Evolutionary conservation across 306 rosid genomes (phyloP), one percentile per base, ranked within the genome.

Genomic region (Vachellia pachyceras): DNA sequence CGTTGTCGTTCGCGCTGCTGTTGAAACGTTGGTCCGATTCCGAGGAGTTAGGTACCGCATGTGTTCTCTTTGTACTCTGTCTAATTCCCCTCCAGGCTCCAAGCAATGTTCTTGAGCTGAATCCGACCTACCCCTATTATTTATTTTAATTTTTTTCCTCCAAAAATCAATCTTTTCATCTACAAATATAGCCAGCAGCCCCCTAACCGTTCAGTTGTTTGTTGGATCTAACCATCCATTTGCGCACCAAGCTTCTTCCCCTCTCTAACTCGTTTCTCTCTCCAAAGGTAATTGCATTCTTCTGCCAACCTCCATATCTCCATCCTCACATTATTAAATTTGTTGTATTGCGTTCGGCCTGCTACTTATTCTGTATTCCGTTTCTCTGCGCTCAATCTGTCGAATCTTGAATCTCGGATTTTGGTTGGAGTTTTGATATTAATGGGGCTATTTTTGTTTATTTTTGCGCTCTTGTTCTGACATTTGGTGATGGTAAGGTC

Each of bases 341-440:
- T 61, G 40, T 12, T 29, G 68, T 15, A 7, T 17, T 15, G 46
- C 42, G 25, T 37, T 37, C 37, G 14, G 0, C 13, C 7, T 65
- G 45, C 11, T 37, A 8, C 37, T 66, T 36, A 37, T 66, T 37
- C 46, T n/a, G 9, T 41, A 6, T 41, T 40, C 22, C 36, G 72
- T 40, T 68, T 17, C 46, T 37, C 3, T 57, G 35, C 36, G 5
- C 25, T 6, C 40, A 65, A 2, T 52, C 3, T 77, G 33, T 47
- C 36, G 33, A 41, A 49, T 83, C 37, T 37, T 77, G 18, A 72
- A 75, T 52, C 54, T 73, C 18, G 12, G 42, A 36, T 83, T 79
- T 79, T 76, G 60, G 65, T 86, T 79, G 10, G 58, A 76, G 9
- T 76, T 80, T 20, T 83, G 80, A 83, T 25, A 78, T 5, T 69